Base-by-base conservation (phyloP, 352 stramenopile species). In the Globisporangium mamillatum region DNA sequence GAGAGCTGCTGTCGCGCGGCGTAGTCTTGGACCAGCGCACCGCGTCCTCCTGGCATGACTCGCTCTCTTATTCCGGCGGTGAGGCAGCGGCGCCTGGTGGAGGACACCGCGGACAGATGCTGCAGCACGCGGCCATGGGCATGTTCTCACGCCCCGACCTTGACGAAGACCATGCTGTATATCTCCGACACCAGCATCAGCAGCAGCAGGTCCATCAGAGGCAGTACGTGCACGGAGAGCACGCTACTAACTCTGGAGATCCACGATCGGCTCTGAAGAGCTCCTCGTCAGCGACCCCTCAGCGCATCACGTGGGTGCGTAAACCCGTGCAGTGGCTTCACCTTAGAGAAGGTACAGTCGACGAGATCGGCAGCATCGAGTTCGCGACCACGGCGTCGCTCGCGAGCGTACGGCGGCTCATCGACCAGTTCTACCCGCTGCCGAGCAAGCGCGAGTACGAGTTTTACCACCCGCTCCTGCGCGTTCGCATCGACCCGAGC, bases 341-440 rank as follows among this genome's bases (percentile, higher is more conserved):
- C 1, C 38, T 52, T 2, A 52, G 67, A 58, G 60, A 56, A 2
- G n/a, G 56, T 6, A 3, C 38, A 0, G 24, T 66, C 0, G 64
- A 78, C 12, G 20, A 66, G 0, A 4, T 77, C 4, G 74, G 74
- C 6, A 29, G 27, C 16, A 62, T 80, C 48, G 74, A 78, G 56
- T 78, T 80, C 29, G 52, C 70, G 34, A 73, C 61, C 4, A 32
- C 70, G 24, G 68, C 74, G 7, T 66, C 71, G 27, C 68, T 80
- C 34, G 74, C 66, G 8, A 69, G 67, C 41, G 63, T 71, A 54
- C 68, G 71, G 1, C n/a, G 24, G 14, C 74, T 80, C 25, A 64
- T 80, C 32, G 62, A 76, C 36, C 68, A 77, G 60, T 80, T 80
- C 60, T 74, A 76, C 34, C 74, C 71, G 20, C 52, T 74, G n/a